Percentiles rank a stretch among this genome's conserved stretches.
phyloP scores from a whole-genome alignment of 2,329 filamentous ascomycete genomes.

The Claviceps sp. region DNA sequence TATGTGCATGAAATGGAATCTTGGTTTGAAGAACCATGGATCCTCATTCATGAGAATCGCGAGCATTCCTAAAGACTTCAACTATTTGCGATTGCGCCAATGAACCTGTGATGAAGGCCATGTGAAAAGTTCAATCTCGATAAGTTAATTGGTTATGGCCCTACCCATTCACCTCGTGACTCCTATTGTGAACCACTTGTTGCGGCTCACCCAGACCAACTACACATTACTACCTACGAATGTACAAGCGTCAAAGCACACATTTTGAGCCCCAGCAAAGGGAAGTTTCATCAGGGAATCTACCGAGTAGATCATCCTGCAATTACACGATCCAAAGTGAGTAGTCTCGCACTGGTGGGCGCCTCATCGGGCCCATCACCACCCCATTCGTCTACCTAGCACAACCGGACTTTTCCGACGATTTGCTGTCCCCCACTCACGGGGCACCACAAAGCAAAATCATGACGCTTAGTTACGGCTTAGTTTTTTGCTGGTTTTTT shows the following conservation, averaged over 20 bases:
- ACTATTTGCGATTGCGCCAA: no score
- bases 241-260: neutral
- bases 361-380: neutral
- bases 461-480: neutral
- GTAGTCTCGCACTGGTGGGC: neutral
- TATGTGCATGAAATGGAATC: no score
- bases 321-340: neutral
- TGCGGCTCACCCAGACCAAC: no score
- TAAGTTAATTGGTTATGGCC: no score
- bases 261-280: neutral
- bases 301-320: neutral
- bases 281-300: no score
- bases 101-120: no score
- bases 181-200: no score
- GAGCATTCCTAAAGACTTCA: no score
- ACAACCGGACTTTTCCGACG: neutral
- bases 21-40: no score
- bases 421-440: neutral
- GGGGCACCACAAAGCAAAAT: neutral
- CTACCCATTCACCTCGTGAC: no score
- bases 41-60: no score
- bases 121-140: neutral
- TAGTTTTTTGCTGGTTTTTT: neutral
- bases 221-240: no score
- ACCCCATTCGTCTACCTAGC: neutral